phyloP scores from a whole-genome alignment of 169 alveolate genomes.

The Plasmodium sp. region DNA sequence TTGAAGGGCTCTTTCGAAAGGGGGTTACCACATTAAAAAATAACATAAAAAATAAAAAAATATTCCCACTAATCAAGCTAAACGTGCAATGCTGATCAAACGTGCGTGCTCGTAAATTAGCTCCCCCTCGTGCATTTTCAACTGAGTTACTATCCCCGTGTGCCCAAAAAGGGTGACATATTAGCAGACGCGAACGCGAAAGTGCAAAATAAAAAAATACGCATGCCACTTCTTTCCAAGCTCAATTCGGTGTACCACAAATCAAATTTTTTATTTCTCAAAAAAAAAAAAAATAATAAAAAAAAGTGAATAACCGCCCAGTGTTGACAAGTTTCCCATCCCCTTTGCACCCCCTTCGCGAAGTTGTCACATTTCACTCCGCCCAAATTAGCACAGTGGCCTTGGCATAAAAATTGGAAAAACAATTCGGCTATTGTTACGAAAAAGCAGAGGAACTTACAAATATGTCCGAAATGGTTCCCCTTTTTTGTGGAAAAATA shows the following conservation, averaged over 20 bases:
- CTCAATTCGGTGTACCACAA: not conserved
- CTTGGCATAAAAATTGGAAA: not conserved
- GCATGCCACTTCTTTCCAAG: not conserved
- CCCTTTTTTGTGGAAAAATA: not conserved
- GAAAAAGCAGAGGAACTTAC: not conserved
- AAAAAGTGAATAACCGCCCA: not conserved
- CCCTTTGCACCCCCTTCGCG: not conserved
- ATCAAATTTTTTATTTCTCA: not conserved
- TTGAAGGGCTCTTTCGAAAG: not conserved
- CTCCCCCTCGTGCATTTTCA: not conserved
- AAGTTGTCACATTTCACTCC: not conserved
- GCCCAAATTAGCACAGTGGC: not conserved
- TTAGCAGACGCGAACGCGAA: not conserved
- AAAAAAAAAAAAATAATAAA: not conserved
- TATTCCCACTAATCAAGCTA: not conserved
- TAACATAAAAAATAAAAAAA: not conserved
- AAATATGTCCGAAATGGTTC: not conserved
- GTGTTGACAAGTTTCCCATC: not conserved
- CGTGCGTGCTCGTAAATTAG: not conserved
- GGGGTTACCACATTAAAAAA: not conserved
- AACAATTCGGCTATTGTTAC: not conserved
- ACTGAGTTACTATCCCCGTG: not conserved
- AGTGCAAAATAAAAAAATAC: not conserved
- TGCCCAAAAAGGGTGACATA: not conserved
- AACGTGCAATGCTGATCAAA: not conserved